Evolutionary conservation across 2,329 filamentous ascomycete genomes (phyloP), one percentile per base, ranked within the genome.

Genomic region (Colletotrichum sp.): DNA sequence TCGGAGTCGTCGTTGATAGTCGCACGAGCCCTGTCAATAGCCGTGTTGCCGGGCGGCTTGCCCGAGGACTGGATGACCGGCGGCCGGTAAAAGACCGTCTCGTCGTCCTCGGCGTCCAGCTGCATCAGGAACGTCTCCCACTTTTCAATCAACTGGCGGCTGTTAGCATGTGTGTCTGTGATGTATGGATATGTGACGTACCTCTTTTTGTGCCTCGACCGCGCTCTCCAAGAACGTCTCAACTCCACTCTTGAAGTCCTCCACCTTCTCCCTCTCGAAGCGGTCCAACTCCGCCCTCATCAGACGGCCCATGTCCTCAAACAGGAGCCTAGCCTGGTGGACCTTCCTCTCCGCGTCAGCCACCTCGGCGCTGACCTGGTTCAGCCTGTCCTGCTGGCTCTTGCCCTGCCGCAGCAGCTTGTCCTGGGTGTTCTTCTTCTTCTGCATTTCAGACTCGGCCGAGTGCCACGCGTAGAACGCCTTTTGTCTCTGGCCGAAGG

Each of bases 121-220:
- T 98, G 97, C 90, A 99, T 94, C 69, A 99, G 89, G 88, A 98
- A 99, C 0, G 97, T 99, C 87, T 99, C 97, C 97, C 97, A 99
- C 78, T 99, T 94, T 86, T 99, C 97, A 81, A 93, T 92, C 78
- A 92, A 85, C 89, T 92, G 77, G 77, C 21, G 72, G 9, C 34
- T 44, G 32, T 64, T 15, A 34, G 21, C 28, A 15, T 36, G 18
- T 39, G 18, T 64, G 21, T 28, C 24, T 44, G 62, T 64, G 15
- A 44, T 24, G 10, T 28, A 24, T 5, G 13, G 15, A 24, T 13
- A 4, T 15, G 44, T 4, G 55, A 57, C 91, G 85, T 84, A 97
- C 96, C 93, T 99, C 97, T 87, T 99, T 99, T 87, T 99, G 97
- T 71, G 96, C 97, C 86, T 99, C 97, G 6, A 99, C 96, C 5